Conservation (phyloP, 1,284 basidiomycete species). For the Leucoagaricus sp. region DNA sequence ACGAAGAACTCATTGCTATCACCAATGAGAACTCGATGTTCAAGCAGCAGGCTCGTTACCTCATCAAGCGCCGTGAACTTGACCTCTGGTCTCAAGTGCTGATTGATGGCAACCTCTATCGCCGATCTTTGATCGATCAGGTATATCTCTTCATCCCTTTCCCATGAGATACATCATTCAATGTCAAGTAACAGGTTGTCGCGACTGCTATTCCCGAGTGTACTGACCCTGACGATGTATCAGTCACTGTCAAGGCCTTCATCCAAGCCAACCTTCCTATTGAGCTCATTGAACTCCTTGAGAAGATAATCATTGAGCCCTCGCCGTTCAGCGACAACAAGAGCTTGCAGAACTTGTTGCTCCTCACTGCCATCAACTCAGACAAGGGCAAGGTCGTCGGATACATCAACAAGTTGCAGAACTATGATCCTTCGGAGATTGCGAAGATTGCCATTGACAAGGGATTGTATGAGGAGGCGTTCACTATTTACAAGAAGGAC, state of each 20-base stretch:
- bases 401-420: slow-evolving; percentile 97
- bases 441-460: slow-evolving; percentile 97
- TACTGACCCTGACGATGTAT: slow-evolving; percentile 98
- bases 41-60: slow-evolving; percentile 98
- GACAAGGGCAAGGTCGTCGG: slow-evolving; percentile 99
- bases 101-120: slow-evolving; percentile 86
- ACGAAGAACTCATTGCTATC: slow-evolving; percentile 95
- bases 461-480: slow-evolving; percentile 94
- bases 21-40: slow-evolving; percentile 99
- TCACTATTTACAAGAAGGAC: slow-evolving; percentile 96
- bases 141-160: slow-evolving; percentile 36
- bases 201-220: slow-evolving; percentile 96
- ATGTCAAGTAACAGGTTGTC: slow-evolving; percentile 60
- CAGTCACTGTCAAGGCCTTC: slow-evolving; percentile 98
- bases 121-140: slow-evolving; percentile 95
- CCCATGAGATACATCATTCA: neutral
- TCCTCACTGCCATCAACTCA: slow-evolving; percentile 95
- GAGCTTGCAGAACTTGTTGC: slow-evolving; percentile 92
- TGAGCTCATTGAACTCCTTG: slow-evolving; percentile 95
- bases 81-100: slow-evolving; percentile 99
- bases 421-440: slow-evolving; percentile 95
- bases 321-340: slow-evolving; percentile 98
- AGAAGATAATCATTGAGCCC: slow-evolving; percentile 98
- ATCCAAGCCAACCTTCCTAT: slow-evolving; percentile 96
- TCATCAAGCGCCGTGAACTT: slow-evolving; percentile 93